A percentile compares a stretch with the other conserved stretches of the same genome.
Conservation (phyloP, 345 rosid species). For the Pugionium dolabratum region DNA sequence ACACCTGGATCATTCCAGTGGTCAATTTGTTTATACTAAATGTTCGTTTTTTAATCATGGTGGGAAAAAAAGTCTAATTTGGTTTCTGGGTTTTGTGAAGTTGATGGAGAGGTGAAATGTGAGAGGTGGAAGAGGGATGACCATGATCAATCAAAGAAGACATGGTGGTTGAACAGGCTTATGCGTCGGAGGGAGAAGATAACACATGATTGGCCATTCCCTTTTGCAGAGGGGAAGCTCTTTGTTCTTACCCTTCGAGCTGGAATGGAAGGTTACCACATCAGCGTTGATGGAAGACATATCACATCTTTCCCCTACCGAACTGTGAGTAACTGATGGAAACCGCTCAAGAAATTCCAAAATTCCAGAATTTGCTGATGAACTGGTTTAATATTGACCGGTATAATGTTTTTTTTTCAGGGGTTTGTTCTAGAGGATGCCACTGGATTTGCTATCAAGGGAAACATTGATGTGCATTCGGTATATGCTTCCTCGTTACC, state of each 20-base stretch:
- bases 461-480: conserved; percentile 80
- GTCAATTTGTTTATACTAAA: not conserved
- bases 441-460: conserved; percentile 76
- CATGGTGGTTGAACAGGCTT: conserved; percentile 88
- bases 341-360: not conserved
- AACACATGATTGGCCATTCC: conserved; percentile 77
- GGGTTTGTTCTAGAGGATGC: conserved; percentile 98
- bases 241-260: conserved; percentile 88
- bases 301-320: conserved; percentile 90
- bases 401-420: conserved; percentile 39
- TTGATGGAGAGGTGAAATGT: conserved; percentile 86
- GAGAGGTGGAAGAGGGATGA: conserved; percentile 71
- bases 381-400: not conserved
- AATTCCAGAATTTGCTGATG: not conserved
- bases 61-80: not conserved
- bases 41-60: not conserved
- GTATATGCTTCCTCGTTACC: conserved; percentile 87
- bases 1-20: not conserved
- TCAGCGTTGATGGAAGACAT: conserved; percentile 87
- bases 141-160: conserved; percentile 63
- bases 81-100: conserved; percentile 41
- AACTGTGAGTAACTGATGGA: conserved; percentile 56
- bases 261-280: conserved; percentile 93
- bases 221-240: conserved; percentile 75
- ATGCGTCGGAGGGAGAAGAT: conserved; percentile 75